Evolutionary conservation across 1,284 basidiomycete species (phyloP).

Genomic region (Trametes sp.): DNA sequence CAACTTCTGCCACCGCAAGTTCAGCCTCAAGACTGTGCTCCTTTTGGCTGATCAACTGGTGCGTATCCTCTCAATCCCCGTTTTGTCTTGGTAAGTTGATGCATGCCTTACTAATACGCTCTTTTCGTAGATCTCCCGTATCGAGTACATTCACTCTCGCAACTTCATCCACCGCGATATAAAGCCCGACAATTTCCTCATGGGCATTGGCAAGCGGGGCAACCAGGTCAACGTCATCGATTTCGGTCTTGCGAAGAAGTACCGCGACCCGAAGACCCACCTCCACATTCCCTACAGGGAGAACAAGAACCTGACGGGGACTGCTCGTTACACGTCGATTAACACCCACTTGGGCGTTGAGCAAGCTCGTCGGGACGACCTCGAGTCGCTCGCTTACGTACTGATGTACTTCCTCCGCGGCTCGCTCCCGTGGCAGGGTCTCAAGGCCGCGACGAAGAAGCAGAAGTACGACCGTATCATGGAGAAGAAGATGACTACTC

Average conservation of each 20-base stretch:
- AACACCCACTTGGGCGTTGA: conserved; percentile 99
- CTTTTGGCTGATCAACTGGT: conserved; percentile 97
- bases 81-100: conserved; percentile 17
- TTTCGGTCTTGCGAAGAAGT: conserved; percentile 99
- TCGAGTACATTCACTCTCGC: conserved; percentile 99
- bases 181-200: conserved; percentile 99
- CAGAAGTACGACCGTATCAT: conserved; percentile 99
- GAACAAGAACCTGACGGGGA: conserved; percentile 99
- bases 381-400: conserved; percentile 96
- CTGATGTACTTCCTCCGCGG: conserved; percentile 99
- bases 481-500: conserved; percentile 99
- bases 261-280: conserved; percentile 99
- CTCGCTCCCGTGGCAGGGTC: conserved; percentile 95
- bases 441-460: conserved; percentile 99
- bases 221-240: conserved; percentile 99
- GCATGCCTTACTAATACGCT: conserved; percentile 11
- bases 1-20: conserved; percentile 99
- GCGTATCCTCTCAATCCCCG: conserved; percentile 42
- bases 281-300: conserved; percentile 99
- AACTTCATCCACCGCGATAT: conserved; percentile 99
- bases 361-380: conserved; percentile 94
- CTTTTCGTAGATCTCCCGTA: conserved; percentile 86
- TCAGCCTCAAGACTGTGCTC: conserved; percentile 96
- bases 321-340: conserved; percentile 99
- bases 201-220: conserved; percentile 99